Evolutionary conservation across 2,329 filamentous ascomycete species (phyloP).

Genomic region (Byssothecium circinans): DNA sequence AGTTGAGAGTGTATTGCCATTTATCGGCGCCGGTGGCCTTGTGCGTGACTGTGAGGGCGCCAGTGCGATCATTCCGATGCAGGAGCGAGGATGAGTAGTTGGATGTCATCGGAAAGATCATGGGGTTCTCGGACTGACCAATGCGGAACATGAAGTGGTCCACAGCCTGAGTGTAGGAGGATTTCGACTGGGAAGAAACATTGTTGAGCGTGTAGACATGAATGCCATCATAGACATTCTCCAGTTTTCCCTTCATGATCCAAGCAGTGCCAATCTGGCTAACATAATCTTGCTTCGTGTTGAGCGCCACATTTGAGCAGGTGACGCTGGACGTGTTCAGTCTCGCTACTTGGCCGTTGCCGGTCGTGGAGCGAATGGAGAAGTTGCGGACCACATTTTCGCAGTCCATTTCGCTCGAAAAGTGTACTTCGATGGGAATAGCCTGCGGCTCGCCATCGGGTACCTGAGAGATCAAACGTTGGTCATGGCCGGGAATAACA

Average conservation of each 20-base stretch:
- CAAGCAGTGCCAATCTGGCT: constrained; percentile 59
- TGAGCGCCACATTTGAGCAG: constrained; percentile 46
- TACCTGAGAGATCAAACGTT: constrained; percentile 55
- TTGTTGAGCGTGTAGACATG: constrained; percentile 62
- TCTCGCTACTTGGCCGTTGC: constrained; percentile 47
- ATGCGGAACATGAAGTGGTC: constrained; percentile 66
- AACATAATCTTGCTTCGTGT: constrained; percentile 42
- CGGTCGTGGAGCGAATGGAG: constrained; percentile 56
- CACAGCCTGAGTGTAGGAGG: constrained; percentile 52
- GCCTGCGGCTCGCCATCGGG: constrained; percentile 45
- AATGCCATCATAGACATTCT: constrained; percentile 62
- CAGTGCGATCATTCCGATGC: constrained; percentile 42
- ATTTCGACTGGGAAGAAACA: constrained; percentile 48
- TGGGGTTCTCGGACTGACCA: constrained; percentile 60
- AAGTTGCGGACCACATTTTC: constrained; percentile 55
- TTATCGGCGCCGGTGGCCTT: constrained; percentile 63
- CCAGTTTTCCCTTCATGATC: constrained; percentile 56
- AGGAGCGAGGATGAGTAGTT: constrained; percentile 63
- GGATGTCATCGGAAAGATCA: constrained; percentile 58
- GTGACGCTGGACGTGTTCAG: constrained; percentile 50
- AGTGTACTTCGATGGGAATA: constrained; percentile 58
- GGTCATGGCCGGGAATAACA: constrained; percentile 64
- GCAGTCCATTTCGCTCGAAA: constrained; percentile 65
- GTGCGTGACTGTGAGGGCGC: constrained; percentile 57
- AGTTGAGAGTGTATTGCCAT: constrained; percentile 65